phyloP scores from a whole-genome alignment of 148 eudicot species.

The Linanthus parryae region DNA sequence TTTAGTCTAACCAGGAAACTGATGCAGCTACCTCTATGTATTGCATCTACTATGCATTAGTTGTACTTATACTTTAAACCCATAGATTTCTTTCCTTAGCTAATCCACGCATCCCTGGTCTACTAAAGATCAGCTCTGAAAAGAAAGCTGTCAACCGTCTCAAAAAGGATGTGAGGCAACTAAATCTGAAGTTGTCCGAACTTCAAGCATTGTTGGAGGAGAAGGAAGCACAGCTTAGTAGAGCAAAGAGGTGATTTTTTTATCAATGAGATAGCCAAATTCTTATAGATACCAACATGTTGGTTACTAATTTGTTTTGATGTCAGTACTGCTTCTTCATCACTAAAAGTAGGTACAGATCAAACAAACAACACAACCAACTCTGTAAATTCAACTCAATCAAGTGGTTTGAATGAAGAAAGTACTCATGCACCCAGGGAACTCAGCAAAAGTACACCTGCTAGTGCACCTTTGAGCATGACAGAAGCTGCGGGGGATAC shows the following conservation, averaged over 20 bases:
- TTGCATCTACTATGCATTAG: too few relatives aligned
- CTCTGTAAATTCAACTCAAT: constrained; percentile 12
- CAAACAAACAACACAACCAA: constrained; percentile 14
- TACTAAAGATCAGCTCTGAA: constrained; percentile 85
- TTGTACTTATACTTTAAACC: not conserved
- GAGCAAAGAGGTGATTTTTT: constrained; percentile 49
- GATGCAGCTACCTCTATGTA: too few relatives aligned
- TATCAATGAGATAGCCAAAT: constrained; percentile 3
- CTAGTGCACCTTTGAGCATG: constrained; percentile 19
- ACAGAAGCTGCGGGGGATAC: constrained; percentile 17
- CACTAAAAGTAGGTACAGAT: constrained; percentile 16
- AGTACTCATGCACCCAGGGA: constrained; percentile 17
- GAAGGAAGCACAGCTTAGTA: constrained; percentile 56
- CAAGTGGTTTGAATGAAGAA: constrained; percentile 21
- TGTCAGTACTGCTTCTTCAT: constrained; percentile 29
- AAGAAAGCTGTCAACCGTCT: constrained; percentile 62
- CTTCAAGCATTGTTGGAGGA: constrained; percentile 79
- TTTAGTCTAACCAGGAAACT: too few relatives aligned
- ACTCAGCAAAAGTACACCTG: constrained; percentile 18
- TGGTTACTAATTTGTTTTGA: constrained; percentile 12
- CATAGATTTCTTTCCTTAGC: constrained; percentile 45
- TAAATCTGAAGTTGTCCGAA: constrained; percentile 59
- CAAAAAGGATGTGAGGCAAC: constrained; percentile 69
- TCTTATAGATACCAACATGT: constrained; percentile 2
- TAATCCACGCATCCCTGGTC: constrained; percentile 73